These are phyloP conservation scores for Circinella umbellata DNA, from an alignment of 371 early-diverging fungal genomes.

Conservation along the genomic window DNA sequence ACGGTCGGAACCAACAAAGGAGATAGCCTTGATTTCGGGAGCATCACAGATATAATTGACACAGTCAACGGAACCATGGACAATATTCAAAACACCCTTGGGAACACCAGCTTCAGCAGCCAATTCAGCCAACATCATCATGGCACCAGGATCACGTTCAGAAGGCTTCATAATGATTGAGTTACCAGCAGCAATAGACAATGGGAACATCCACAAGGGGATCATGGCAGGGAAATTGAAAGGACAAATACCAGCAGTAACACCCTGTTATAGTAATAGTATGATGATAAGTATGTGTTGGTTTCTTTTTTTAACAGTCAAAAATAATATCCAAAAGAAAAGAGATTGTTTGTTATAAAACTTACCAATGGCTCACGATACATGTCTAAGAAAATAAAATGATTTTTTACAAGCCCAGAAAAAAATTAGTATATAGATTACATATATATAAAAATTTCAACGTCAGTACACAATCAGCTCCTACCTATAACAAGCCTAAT, in stretches of 20 bases:
- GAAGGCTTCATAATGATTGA: slow-evolving; percentile 92
- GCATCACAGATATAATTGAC: slow-evolving; percentile 94
- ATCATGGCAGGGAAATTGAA: slow-evolving; percentile 99
- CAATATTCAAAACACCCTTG: slow-evolving; percentile 92
- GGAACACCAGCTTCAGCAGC: slow-evolving; percentile 95
- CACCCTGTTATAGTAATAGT: slow-evolving; percentile 62
- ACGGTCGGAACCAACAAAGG: slow-evolving; percentile 93
- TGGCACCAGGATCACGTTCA: slow-evolving; percentile 96
- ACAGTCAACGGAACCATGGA: slow-evolving; percentile 89
- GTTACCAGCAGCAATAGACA: slow-evolving; percentile 91
- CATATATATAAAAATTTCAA: slow-evolving; percentile 2
- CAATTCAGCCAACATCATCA: slow-evolving; percentile 90
- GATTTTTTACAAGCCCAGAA: background rate
- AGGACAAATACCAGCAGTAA: slow-evolving; percentile 94
- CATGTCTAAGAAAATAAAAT: slow-evolving; percentile 54
- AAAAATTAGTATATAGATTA: background rate
- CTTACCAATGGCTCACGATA: slow-evolving; percentile 85
- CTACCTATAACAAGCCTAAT: slow-evolving; percentile 8
- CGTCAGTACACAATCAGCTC: slow-evolving; percentile 1
- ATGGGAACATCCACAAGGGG: slow-evolving; percentile 96
- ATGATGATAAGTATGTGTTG: too few species aligned
- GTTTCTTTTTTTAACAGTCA: too few species aligned
- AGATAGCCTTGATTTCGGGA: slow-evolving; percentile 89
- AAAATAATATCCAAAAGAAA: too few species aligned
- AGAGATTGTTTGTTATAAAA: background rate